Evolutionary conservation across 2,329 filamentous ascomycete species (phyloP).

Genomic region (Colletotrichum tabaci): DNA sequence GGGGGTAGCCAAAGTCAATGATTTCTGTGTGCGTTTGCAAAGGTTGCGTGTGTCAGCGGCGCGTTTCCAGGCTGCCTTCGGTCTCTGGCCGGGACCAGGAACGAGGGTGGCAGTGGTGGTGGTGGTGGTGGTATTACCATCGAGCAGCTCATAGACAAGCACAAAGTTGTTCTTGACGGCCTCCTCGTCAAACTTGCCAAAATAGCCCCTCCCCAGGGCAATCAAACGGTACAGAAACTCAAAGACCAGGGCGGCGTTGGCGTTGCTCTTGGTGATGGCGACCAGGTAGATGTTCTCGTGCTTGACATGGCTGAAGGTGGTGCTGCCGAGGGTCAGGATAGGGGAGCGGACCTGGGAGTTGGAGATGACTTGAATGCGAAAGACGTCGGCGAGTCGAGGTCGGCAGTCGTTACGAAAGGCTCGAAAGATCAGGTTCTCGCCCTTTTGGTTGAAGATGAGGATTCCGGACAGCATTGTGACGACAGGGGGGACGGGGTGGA

Average conservation of each 20-base stretch:
- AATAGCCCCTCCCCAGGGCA: conserved; percentile 92
- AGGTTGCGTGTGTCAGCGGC: too few species aligned
- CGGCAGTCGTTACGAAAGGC: conserved; percentile 99
- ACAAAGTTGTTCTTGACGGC: conserved; percentile 99
- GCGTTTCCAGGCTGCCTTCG: too few species aligned
- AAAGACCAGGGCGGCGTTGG: conserved; percentile 97
- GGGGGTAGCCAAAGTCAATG: conserved; percentile 98
- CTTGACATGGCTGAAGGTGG: conserved; percentile 99
- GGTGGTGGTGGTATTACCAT: conserved; percentile 71
- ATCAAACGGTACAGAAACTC: conserved; percentile 97
- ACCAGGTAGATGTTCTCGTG: conserved; percentile 99
- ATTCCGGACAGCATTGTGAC: conserved; percentile 92
- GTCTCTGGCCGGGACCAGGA: too few species aligned
- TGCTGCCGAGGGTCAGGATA: conserved; percentile 96
- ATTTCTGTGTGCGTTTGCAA: conserved; percentile 75
- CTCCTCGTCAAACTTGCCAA: conserved; percentile 99
- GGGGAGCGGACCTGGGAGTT: conserved; percentile 98
- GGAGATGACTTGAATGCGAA: conserved; percentile 99
- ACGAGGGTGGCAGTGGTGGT: neutral
- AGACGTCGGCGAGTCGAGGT: conserved; percentile 96
- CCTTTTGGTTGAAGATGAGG: conserved; percentile 99
- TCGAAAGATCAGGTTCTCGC: conserved; percentile 99
- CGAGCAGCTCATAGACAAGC: conserved; percentile 95
- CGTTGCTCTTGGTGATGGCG: conserved; percentile 98
- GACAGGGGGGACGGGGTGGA: neutral